phyloP scores from a whole-genome alignment of 163 green algal species.

The Chlamydomonas reinhardtii region DNA sequence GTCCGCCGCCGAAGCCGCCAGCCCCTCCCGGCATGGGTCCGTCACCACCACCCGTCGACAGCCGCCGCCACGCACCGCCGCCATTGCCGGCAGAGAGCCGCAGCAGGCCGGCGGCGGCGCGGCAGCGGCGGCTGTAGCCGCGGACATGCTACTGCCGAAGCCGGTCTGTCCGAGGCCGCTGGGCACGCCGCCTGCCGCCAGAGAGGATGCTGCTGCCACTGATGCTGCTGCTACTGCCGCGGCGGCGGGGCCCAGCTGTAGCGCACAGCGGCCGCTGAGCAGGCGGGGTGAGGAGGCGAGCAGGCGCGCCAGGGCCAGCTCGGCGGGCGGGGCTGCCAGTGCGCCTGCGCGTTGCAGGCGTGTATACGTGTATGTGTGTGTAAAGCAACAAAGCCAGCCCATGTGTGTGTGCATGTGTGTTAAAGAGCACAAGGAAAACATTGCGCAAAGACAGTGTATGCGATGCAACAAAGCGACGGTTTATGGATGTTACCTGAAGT shows the following conservation, averaged over 20 bases:
- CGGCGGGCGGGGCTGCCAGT: not conserved
- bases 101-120: not conserved
- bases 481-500: too few relatives aligned
- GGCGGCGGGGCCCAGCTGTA: conserved; percentile 13
- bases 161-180: too few relatives aligned
- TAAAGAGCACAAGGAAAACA: too few relatives aligned
- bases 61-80: conserved; percentile 13
- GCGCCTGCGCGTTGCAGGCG: not conserved
- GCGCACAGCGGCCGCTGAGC: conserved; percentile 1
- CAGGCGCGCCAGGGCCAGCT: conserved; percentile 32
- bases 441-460: too few relatives aligned
- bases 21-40: not conserved
- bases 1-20: not conserved
- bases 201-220: not conserved
- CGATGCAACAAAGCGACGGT: too few relatives aligned
- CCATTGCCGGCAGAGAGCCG: conserved; percentile 16
- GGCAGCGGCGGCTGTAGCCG: not conserved
- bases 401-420: too few relatives aligned
- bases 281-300: not conserved
- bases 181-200: too few relatives aligned
- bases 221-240: not conserved
- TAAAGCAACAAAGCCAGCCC: too few relatives aligned
- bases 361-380: too few relatives aligned
- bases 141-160: not conserved
- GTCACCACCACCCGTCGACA: conserved; percentile 11